Evolutionary conservation across 169 alveolate genomes (phyloP).

Genomic region (Cryptosporidium tyzzeri): DNA sequence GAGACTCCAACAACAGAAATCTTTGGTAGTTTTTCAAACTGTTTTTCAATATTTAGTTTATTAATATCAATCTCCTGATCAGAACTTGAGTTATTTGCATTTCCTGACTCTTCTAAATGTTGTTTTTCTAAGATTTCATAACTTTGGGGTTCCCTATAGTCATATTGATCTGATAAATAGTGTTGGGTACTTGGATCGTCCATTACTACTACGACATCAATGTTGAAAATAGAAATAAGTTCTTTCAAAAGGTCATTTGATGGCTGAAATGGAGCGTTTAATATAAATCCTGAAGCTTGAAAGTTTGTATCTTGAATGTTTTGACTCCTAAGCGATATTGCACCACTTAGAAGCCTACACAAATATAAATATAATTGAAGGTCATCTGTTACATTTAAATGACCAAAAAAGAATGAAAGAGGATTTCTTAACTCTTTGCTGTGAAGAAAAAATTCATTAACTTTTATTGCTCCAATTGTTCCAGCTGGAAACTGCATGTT

Average conservation of each 20-base stretch:
- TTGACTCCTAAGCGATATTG: conserved; percentile 46
- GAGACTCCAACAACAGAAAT: conserved; percentile 72
- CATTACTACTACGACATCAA: conserved; percentile 85
- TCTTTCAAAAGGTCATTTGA: conserved; percentile 81
- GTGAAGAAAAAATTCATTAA: conserved; percentile 72
- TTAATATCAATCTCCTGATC: not conserved
- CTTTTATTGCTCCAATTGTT: conserved; percentile 76
- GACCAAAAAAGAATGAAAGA: conserved; percentile 85
- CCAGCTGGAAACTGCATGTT: conserved; percentile 86
- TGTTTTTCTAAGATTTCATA: conserved; percentile 46
- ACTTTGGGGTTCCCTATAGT: conserved; percentile 61
- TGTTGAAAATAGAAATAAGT: conserved; percentile 83
- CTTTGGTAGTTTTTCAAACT: conserved; percentile 27
- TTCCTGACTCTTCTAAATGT: not conserved
- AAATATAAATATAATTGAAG: conserved; percentile 78
- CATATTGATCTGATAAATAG: conserved; percentile 51
- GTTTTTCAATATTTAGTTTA: not conserved
- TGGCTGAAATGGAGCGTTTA: conserved; percentile 90
- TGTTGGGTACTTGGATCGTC: conserved; percentile 81
- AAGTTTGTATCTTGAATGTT: conserved; percentile 50
- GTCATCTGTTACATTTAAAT: conserved; percentile 84
- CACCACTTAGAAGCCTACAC: conserved; percentile 58
- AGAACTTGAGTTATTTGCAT: not conserved
- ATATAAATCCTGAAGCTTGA: conserved; percentile 83
- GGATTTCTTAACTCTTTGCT: conserved; percentile 80